Evolutionary conservation across 495 filamentous ascomycete species (phyloP), one percentile per base, ranked within the genome.

Genomic region (Penicillium angulare): DNA sequence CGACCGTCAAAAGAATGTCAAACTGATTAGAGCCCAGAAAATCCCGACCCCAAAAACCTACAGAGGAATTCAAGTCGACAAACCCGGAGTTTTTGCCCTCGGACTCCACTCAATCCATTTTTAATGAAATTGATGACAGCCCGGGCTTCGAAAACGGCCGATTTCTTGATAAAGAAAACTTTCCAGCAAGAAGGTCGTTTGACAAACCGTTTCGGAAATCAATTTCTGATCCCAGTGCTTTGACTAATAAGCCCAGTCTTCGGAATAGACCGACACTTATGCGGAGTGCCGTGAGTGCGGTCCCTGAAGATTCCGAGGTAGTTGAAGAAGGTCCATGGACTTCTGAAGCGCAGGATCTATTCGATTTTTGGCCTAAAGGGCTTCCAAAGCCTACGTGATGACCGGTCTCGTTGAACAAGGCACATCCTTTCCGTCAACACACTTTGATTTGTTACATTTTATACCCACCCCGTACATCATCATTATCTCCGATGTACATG

Each of bases 261-360:
- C 56, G 52, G 31, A 17, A 44, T 2, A 43, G 53, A 13, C 49
- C 59, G 9, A 47, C 53, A 10, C 20, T 52, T 24, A 55, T 50
- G 15, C 50, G 57, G n/a, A 63, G 50, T 26, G 56, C 61, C 10
- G 49, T 61, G 6, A 60, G 59, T 36, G 39, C 53, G 3, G 21
- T 24, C 0, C 38, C 45, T 0, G 46, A 63, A 9, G 51, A 55
- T n/a, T 34, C 39, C 10, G 47, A 54, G 21, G 43, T 40, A 3
- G 27, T 22, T 15, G 66, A 67, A 35, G 59, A 66, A 49, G 70
- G 78, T 0, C 75, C 79, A 5, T 86, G 82, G 82, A 81, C 81
- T 15, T 64, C 69, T 0, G 82, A 86, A 57, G 82, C 81, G 5
- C 71, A 75, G 43, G 79, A 86, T 57, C 58, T 86, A 16, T 83